Evolutionary conservation across 768 basidiomycete species (phyloP).

Genomic region (Boletus rex-veris): DNA sequence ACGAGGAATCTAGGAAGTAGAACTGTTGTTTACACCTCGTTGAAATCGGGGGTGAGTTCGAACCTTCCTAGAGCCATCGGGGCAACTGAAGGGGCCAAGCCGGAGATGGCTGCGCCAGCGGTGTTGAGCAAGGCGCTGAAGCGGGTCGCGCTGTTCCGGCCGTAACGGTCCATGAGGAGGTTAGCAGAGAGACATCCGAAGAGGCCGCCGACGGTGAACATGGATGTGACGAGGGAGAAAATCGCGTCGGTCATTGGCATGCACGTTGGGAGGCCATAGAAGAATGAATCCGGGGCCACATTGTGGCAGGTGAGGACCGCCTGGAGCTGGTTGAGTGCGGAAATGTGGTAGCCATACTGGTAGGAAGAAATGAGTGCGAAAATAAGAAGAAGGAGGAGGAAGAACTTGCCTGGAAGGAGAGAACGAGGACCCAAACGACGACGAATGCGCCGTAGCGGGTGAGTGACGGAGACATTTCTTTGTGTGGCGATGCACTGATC

Average conservation of each 20-base stretch:
- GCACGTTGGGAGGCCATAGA: conserved; percentile 59
- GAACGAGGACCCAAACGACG: conserved; percentile 64
- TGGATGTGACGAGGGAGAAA: conserved; percentile 80
- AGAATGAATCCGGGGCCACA: conserved; percentile 4
- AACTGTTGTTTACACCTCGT: background rate
- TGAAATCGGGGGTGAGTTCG: conserved; percentile 13
- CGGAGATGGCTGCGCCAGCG: conserved; percentile 64
- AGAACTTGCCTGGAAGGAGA: conserved; percentile 48
- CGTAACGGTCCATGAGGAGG: conserved; percentile 63
- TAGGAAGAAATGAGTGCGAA: background rate
- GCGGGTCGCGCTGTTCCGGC: conserved; percentile 65
- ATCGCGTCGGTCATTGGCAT: conserved; percentile 72
- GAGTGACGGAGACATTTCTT: conserved; percentile 35
- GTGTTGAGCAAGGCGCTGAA: conserved; percentile 54
- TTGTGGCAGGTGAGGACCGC: conserved; percentile 68
- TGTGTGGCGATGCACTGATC: too few species aligned
- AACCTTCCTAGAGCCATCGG: conserved; percentile 66
- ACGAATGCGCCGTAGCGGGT: conserved; percentile 62
- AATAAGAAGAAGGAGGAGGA: background rate
- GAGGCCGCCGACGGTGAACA: conserved; percentile 87
- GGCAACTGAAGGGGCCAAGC: conserved; percentile 52
- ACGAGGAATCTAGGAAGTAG: conserved; percentile 49
- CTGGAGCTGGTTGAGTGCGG: conserved; percentile 87
- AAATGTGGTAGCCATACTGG: conserved; percentile 91
- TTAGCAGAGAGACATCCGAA: conserved; percentile 70